These are phyloP conservation scores for Dactylellina sp. DNA, from an alignment of 2,329 filamentous ascomycete genomes.

Conservation along the genomic window DNA sequence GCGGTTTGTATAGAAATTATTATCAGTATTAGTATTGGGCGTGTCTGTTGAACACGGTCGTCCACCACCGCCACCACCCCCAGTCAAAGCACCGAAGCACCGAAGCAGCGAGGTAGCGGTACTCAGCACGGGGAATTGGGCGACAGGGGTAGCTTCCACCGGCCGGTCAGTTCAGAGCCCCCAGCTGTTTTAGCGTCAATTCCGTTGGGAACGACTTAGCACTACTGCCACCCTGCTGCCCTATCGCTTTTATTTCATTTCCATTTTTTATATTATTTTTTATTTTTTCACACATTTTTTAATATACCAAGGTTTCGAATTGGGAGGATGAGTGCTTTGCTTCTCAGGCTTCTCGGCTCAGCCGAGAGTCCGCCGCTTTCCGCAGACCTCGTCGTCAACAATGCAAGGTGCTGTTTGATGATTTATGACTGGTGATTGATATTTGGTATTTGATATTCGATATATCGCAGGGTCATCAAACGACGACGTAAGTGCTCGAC, in stretches of 20 bases:
- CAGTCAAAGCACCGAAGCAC: too few relatives aligned
- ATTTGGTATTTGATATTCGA: too few relatives aligned
- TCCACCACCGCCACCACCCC: too few relatives aligned
- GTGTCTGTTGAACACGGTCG: background rate
- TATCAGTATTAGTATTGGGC: background rate
- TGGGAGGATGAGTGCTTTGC: background rate
- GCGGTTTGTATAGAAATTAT: too few relatives aligned
- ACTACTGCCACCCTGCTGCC: background rate
- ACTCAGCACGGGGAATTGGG: background rate
- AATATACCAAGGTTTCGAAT: background rate
- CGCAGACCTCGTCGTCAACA: background rate
- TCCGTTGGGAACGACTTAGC: constrained; percentile 6
- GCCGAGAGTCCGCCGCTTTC: constrained; percentile 11
- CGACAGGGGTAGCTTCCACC: constrained; percentile 8
- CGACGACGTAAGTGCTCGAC: too few relatives aligned
- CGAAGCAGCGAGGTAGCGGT: too few relatives aligned
- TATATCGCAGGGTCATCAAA: too few relatives aligned
- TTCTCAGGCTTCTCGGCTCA: constrained; percentile 8
- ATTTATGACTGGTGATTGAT: too few relatives aligned
- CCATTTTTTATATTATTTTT: background rate
- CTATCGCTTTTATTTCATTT: background rate
- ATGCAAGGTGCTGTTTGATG: too few relatives aligned
- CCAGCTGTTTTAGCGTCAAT: constrained; percentile 6
- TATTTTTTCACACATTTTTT: background rate
- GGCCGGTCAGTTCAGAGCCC: too few relatives aligned